Conservation (phyloP, 2,329 filamentous ascomycete species). For the Colletotrichum tropicicola region DNA sequence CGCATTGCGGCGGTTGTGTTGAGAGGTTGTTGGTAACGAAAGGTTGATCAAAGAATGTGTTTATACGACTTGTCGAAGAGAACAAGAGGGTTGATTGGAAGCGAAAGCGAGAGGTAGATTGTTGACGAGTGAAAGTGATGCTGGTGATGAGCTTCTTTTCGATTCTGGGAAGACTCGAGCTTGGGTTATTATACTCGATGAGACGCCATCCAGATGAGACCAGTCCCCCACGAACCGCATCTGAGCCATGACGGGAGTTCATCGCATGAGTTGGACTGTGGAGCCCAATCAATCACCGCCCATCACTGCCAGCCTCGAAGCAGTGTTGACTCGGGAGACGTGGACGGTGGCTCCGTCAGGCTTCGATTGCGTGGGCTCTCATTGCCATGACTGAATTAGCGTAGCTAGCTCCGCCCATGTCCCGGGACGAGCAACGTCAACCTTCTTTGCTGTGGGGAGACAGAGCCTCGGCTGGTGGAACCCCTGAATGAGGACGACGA, state of each 20-base stretch:
- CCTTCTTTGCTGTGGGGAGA: neutral
- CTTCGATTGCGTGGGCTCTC: slow-evolving; percentile 11
- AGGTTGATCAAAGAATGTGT: neutral
- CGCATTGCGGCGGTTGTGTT: slow-evolving; percentile 2
- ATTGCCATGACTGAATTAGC: neutral
- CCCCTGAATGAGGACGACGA: neutral
- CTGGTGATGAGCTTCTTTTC: neutral
- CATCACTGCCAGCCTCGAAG: slow-evolving; percentile 3
- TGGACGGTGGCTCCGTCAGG: slow-evolving; percentile 6
- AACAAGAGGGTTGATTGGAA: neutral
- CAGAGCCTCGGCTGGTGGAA: neutral
- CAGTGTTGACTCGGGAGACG: neutral
- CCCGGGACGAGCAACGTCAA: neutral
- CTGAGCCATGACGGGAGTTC: neutral
- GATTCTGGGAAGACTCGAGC: neutral
- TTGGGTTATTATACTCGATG: slow-evolving; percentile 14
- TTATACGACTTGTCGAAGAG: slow-evolving; percentile 3
- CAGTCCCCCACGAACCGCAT: slow-evolving; percentile 1
- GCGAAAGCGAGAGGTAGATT: neutral
- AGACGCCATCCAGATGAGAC: neutral
- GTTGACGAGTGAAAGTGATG: slow-evolving; percentile 12
- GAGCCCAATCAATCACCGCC: neutral
- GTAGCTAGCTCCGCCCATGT: neutral
- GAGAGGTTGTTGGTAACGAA: neutral
- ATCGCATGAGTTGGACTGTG: neutral